Percentiles rank a stretch among this genome's conserved stretches.
Evolutionary conservation across 768 basidiomycete genomes (phyloP).

Genomic region (Naganishia randhawae): DNA sequence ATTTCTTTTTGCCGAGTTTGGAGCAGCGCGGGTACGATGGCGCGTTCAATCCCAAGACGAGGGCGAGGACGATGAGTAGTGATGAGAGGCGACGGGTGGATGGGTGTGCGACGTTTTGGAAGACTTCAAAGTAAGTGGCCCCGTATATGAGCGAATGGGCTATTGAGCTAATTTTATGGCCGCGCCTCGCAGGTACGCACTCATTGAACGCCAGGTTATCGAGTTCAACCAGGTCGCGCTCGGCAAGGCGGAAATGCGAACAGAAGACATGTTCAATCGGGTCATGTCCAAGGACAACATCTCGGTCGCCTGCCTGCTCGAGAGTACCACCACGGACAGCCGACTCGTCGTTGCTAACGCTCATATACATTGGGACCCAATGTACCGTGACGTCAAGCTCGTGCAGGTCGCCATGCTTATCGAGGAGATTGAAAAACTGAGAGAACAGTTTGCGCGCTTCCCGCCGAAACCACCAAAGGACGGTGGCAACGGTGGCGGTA

Average conservation of each 20-base stretch:
- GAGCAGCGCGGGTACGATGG: conserved; percentile 78
- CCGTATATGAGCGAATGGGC: not conserved
- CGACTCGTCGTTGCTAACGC: conserved; percentile 83
- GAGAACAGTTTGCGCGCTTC: conserved; percentile 74
- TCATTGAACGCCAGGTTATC: conserved; percentile 87
- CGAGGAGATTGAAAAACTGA: conserved; percentile 89
- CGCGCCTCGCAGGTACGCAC: conserved; percentile 64
- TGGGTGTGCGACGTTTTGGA: conserved; percentile 96
- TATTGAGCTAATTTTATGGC: not conserved
- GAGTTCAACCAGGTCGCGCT: conserved; percentile 91
- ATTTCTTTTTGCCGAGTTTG: conserved; percentile 75
- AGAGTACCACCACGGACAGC: conserved; percentile 79
- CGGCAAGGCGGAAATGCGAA: conserved; percentile 72
- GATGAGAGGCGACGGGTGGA: conserved; percentile 83
- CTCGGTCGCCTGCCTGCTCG: conserved; percentile 78
- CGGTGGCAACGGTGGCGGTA: conserved; percentile 26
- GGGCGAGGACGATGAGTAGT: conserved; percentile 87
- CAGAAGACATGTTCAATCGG: conserved; percentile 99
- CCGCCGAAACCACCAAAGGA: conserved; percentile 58
- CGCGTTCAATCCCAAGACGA: conserved; percentile 82
- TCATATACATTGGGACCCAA: conserved; percentile 90
- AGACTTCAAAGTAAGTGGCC: conserved; percentile 69
- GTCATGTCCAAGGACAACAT: conserved; percentile 93
- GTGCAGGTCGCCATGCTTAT: conserved; percentile 88
- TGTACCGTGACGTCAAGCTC: conserved; percentile 91